Evolutionary conservation across 768 basidiomycete species (phyloP).

Genomic region (Leccinellum luteum): DNA sequence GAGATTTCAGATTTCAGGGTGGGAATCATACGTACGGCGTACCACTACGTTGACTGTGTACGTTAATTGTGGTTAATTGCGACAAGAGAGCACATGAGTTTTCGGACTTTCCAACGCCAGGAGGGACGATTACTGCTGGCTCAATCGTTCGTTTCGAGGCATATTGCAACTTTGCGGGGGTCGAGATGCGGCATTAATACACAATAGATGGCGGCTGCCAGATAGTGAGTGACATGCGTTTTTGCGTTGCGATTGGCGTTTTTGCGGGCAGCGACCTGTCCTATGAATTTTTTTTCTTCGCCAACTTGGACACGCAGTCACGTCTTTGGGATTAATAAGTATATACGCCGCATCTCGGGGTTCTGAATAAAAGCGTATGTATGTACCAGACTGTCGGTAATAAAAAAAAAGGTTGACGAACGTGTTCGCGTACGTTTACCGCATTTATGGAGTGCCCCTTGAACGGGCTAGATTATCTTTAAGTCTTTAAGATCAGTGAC

Average conservation of each 20-base stretch:
- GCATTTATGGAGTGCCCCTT: not conserved
- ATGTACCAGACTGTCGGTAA: not conserved
- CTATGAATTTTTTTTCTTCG: not conserved
- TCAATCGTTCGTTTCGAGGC: slow-evolving; percentile 13
- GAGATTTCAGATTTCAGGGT: not conserved
- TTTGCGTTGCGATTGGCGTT: slow-evolving; percentile 14
- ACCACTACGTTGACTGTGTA: not conserved
- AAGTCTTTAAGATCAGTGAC: not conserved
- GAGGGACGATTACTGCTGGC: not conserved
- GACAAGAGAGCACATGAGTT: not conserved
- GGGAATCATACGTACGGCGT: not conserved
- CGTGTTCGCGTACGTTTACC: not conserved
- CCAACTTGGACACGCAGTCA: not conserved
- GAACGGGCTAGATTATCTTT: not conserved
- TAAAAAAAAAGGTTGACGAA: not conserved
- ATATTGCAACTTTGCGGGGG: slow-evolving; percentile 13
- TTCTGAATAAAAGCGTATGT: not conserved
- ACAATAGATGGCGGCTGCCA: not conserved
- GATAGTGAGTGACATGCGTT: not conserved
- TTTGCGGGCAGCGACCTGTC: not conserved
- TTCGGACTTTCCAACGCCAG: too few species aligned
- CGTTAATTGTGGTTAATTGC: not conserved
- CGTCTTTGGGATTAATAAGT: not conserved
- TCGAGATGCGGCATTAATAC: not conserved
- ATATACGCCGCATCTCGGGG: not conserved